A percentile compares a stretch with the other conserved stretches of the same genome.
phyloP scores from a whole-genome alignment of 192 early-diverging fungal species.

The Umbelopsis vinacea region DNA sequence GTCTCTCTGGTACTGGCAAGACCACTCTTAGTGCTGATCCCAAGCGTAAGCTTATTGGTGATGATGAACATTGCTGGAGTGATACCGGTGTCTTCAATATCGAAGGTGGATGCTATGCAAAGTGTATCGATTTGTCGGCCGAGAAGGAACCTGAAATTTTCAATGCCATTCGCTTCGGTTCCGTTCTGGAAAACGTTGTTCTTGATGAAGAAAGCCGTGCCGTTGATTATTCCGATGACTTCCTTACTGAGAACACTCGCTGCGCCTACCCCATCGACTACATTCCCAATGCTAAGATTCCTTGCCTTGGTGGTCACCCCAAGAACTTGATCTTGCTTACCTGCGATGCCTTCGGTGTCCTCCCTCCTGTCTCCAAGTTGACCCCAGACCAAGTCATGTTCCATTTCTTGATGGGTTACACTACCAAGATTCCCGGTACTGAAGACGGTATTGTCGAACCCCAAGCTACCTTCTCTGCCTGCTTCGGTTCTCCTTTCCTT shows the following conservation, averaged over 20 bases:
- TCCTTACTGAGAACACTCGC: constrained; percentile 94
- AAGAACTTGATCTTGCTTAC: constrained; percentile 96
- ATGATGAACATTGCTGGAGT: constrained; percentile 99
- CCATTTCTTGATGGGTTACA: constrained; percentile 98
- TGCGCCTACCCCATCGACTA: constrained; percentile 96
- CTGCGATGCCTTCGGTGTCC: constrained; percentile 96
- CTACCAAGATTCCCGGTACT: constrained; percentile 97
- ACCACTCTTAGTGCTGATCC: constrained; percentile 97
- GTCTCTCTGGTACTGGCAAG: constrained; percentile 97
- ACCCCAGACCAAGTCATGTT: constrained; percentile 91
- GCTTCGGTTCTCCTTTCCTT: constrained; percentile 96
- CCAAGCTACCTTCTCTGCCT: constrained; percentile 90
- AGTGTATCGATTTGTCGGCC: constrained; percentile 92
- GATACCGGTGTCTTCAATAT: constrained; percentile 98
- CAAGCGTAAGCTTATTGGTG: constrained; percentile 91
- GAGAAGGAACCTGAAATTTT: constrained; percentile 99
- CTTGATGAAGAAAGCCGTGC: constrained; percentile 72
- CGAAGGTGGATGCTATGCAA: constrained; percentile 99
- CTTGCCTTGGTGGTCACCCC: constrained; percentile 89
- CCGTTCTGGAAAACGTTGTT: constrained; percentile 93
- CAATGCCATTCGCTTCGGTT: constrained; percentile 91
- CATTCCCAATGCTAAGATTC: constrained; percentile 93
- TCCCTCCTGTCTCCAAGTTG: constrained; percentile 91
- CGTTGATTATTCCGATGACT: constrained; percentile 83
- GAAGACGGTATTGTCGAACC: constrained; percentile 95